These are phyloP conservation scores for Boeremia lycopersici DNA, from an alignment of 2,329 filamentous ascomycete genomes.

Conservation along the genomic window DNA sequence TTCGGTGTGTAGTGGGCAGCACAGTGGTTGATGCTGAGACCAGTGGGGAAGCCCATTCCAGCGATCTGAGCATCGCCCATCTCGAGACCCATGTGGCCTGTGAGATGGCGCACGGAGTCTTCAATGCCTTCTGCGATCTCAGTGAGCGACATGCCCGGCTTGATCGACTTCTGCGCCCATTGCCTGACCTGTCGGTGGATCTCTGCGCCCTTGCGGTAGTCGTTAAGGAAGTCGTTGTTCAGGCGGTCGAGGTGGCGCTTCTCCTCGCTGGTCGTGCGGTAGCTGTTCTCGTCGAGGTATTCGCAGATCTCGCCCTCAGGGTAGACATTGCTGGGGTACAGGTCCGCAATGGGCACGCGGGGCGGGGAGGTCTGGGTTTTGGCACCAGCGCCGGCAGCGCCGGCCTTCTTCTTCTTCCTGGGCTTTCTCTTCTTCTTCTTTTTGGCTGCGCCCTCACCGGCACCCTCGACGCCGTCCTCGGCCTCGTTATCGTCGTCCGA, in stretches of 20 bases:
- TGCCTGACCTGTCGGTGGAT: slow-evolving; percentile 86
- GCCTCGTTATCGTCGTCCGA: slow-evolving; percentile 62
- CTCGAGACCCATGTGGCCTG: slow-evolving; percentile 75
- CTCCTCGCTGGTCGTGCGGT: slow-evolving; percentile 82
- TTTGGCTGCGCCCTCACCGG: slow-evolving; percentile 57
- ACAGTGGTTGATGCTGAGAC: slow-evolving; percentile 82
- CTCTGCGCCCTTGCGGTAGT: slow-evolving; percentile 85
- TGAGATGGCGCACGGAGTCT: slow-evolving; percentile 76
- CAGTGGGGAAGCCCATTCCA: slow-evolving; percentile 86
- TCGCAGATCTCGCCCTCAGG: slow-evolving; percentile 80
- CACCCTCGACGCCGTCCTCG: slow-evolving; percentile 51
- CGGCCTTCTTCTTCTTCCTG: slow-evolving; percentile 70
- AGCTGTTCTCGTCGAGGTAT: slow-evolving; percentile 77
- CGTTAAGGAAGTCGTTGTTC: slow-evolving; percentile 77
- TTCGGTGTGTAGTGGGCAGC: slow-evolving; percentile 89
- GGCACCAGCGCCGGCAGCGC: slow-evolving; percentile 51
- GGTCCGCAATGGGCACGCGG: slow-evolving; percentile 71
- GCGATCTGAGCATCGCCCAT: slow-evolving; percentile 79
- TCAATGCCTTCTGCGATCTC: slow-evolving; percentile 90
- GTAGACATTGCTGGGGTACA: slow-evolving; percentile 75
- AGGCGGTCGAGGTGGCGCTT: slow-evolving; percentile 82
- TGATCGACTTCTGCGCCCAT: slow-evolving; percentile 80
- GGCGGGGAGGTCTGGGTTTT: slow-evolving; percentile 80
- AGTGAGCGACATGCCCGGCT: slow-evolving; percentile 78
- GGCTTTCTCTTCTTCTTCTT: slow-evolving; percentile 87